Conservation (phyloP, 1,139 yeast genomes). For the Pichia sp. region DNA sequence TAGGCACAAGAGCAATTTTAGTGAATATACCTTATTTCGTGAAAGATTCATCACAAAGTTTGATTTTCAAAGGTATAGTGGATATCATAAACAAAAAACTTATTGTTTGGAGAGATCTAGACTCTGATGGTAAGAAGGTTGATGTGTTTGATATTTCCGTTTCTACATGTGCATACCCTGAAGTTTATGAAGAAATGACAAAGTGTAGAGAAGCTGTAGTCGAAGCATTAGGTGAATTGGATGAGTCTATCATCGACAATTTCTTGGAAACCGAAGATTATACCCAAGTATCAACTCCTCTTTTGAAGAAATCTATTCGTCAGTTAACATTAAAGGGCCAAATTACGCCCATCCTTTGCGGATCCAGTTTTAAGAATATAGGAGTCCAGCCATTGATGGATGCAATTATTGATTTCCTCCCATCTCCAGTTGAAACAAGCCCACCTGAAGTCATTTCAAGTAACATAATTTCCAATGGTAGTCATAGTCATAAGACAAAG, state of each 20-base stretch:
- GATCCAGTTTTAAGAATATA: constrained; percentile 86
- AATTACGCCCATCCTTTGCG: constrained; percentile 81
- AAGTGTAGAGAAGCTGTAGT: constrained; percentile 70
- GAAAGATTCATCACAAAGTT: constrained; percentile 38
- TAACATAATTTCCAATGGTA: not conserved
- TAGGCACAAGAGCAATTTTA: constrained; percentile 70
- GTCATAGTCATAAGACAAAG: not conserved
- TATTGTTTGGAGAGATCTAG: constrained; percentile 54
- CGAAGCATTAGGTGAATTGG: constrained; percentile 79
- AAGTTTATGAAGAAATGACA: constrained; percentile 45
- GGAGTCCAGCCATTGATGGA: constrained; percentile 95
- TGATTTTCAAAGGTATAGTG: constrained; percentile 69
- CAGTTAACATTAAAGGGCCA: constrained; percentile 54
- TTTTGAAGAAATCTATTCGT: constrained; percentile 57
- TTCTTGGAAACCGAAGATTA: constrained; percentile 73
- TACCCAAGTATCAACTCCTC: constrained; percentile 50
- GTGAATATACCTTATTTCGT: constrained; percentile 76
- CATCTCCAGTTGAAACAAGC: constrained; percentile 68
- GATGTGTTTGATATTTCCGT: constrained; percentile 43
- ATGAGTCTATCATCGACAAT: constrained; percentile 71
- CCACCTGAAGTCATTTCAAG: constrained; percentile 49
- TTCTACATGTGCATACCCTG: constrained; percentile 32
- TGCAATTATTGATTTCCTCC: constrained; percentile 70
- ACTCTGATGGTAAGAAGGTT: constrained; percentile 50
- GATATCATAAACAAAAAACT: constrained; percentile 72